phyloP scores from a whole-genome alignment of 2,329 filamentous ascomycete genomes.

The Thielaviopsis cerberus region DNA sequence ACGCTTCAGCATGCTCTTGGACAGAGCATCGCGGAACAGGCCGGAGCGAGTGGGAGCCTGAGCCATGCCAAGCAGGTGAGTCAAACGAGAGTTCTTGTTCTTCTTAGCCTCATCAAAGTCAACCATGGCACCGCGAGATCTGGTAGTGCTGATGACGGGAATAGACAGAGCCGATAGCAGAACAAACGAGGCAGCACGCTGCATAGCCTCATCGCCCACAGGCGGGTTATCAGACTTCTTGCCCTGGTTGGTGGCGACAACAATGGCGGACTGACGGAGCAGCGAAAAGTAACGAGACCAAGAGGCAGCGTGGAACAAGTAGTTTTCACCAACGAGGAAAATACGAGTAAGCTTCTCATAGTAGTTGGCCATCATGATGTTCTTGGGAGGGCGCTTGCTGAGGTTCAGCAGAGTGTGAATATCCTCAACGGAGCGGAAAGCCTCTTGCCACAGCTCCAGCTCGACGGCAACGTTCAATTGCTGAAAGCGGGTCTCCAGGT shows the following conservation, averaged over 20 bases:
- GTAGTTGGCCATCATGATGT: slow-evolving; percentile 99
- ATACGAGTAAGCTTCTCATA: slow-evolving; percentile 98
- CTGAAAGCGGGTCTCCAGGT: slow-evolving; percentile 94
- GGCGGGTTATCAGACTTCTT: slow-evolving; percentile 89
- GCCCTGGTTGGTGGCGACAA: slow-evolving; percentile 68
- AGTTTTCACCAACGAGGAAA: slow-evolving; percentile 98
- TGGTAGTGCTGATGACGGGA: slow-evolving; percentile 93
- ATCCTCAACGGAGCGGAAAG: slow-evolving; percentile 96
- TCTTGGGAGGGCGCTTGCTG: slow-evolving; percentile 96
- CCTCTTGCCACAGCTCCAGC: slow-evolving; percentile 96
- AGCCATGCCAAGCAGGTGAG: slow-evolving; percentile 85
- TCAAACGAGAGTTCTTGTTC: slow-evolving; percentile 96
- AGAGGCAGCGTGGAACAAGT: slow-evolving; percentile 93
- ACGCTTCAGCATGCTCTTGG: slow-evolving; percentile 84
- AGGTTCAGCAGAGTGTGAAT: slow-evolving; percentile 93
- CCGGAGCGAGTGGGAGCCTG: slow-evolving; percentile 72
- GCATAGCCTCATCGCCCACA: slow-evolving; percentile 73
- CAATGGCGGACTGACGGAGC: slow-evolving; percentile 70
- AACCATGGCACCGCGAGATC: slow-evolving; percentile 85
- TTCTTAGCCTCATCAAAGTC: slow-evolving; percentile 94
- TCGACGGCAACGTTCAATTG: slow-evolving; percentile 96
- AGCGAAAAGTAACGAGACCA: slow-evolving; percentile 97
- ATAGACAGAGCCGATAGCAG: slow-evolving; percentile 91
- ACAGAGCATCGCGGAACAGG: slow-evolving; percentile 88
- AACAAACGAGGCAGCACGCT: slow-evolving; percentile 88